Evolutionary conservation across 2,329 filamentous ascomycete genomes (phyloP).

Genomic region (Aspergillus sp.): DNA sequence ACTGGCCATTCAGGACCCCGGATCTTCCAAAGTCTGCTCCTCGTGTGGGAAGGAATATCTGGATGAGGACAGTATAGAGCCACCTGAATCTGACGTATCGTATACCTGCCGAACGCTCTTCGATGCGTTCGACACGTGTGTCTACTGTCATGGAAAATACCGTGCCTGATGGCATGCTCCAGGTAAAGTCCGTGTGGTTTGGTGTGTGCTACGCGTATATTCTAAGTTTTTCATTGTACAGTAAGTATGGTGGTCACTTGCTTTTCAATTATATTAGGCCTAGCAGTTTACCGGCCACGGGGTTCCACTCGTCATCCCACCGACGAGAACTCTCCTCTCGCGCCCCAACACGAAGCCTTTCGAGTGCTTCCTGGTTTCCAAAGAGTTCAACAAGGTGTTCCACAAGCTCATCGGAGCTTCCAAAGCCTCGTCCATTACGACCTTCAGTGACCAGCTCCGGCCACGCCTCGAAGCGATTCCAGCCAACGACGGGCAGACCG

Average conservation of each 20-base stretch:
- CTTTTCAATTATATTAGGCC: conserved; percentile 40
- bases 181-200: neutral
- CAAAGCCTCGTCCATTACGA: conserved; percentile 83
- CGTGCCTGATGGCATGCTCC: conserved; percentile 16
- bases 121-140: conserved; percentile 38
- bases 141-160: conserved; percentile 41
- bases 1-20: conserved; percentile 56
- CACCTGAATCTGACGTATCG: conserved; percentile 20
- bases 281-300: conserved; percentile 73
- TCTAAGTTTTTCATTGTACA: neutral
- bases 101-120: conserved; percentile 27
- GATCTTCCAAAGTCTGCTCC: conserved; percentile 55
- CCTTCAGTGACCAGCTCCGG: conserved; percentile 86
- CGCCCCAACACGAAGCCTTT: conserved; percentile 67
- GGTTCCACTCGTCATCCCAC: conserved; percentile 94
- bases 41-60: conserved; percentile 54
- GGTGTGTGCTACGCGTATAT: neutral
- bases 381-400: conserved; percentile 67
- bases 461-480: conserved; percentile 84
- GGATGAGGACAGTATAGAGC: conserved; percentile 43
- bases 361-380: conserved; percentile 57
- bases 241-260: neutral
- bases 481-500: conserved; percentile 85
- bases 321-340: conserved; percentile 70
- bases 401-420: conserved; percentile 66